Evolutionary conservation across 1,284 basidiomycete species (phyloP).

Genomic region (Lentinula novae-zelandiae): DNA sequence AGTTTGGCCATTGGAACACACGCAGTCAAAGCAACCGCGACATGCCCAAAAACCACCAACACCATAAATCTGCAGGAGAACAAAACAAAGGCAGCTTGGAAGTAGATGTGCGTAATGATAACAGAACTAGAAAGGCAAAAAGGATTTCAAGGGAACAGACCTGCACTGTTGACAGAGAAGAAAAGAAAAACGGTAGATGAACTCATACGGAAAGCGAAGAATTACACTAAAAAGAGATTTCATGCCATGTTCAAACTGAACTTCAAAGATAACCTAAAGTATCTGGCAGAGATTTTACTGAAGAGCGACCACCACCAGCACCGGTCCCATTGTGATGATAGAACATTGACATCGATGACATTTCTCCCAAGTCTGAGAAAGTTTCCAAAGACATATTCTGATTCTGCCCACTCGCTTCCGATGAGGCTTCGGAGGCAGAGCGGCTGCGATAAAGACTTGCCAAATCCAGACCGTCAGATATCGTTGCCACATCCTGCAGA

Average conservation of each 20-base stretch:
- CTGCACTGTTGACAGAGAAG: neutral
- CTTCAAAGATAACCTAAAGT: constrained; percentile 4
- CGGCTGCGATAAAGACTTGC: neutral
- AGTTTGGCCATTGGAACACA: no score
- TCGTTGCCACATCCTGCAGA: neutral
- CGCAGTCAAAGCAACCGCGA: no score
- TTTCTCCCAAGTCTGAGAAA: constrained; percentile 4
- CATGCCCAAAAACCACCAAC: no score
- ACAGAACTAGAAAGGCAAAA: no score
- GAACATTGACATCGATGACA: constrained; percentile 8
- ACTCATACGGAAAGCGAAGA: neutral
- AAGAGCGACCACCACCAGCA: neutral
- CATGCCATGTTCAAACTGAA: neutral
- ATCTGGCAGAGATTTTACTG: constrained; percentile 6
- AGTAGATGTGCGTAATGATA: no score
- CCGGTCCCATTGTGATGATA: neutral
- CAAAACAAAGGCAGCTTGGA: no score
- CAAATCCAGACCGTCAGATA: neutral
- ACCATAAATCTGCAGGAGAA: no score
- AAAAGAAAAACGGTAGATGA: neutral
- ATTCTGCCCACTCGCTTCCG: neutral
- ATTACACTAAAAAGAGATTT: neutral
- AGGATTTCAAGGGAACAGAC: neutral
- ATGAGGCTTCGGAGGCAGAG: constrained; percentile 1
- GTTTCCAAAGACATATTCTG: neutral